Percentiles rank a stretch among this genome's conserved stretches.
Conservation (phyloP, 2,329 filamentous ascomycete genomes). For the Apiospora marii region DNA sequence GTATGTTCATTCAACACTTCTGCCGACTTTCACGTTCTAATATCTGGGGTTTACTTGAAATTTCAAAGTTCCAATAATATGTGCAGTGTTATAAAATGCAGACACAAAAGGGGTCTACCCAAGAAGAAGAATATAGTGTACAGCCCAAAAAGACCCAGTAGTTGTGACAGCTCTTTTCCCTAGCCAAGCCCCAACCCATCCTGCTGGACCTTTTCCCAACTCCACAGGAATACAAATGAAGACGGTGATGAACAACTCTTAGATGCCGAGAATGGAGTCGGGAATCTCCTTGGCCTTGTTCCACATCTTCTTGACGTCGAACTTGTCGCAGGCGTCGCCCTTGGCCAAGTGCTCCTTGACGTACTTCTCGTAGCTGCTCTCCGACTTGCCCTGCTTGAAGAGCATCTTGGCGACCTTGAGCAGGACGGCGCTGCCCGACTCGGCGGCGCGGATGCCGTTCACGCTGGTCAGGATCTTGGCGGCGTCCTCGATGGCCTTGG, state of each 20-base stretch:
- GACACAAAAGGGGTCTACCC: background rate
- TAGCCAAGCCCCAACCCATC: background rate
- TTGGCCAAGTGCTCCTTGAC: slow-evolving; percentile 1
- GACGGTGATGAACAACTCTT: background rate
- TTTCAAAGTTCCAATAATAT: background rate
- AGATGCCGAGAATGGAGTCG: slow-evolving; percentile 12
- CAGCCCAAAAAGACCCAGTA: background rate
- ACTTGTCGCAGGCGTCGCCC: slow-evolving; percentile 10
- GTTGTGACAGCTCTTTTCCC: background rate
- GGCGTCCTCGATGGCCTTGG: background rate
- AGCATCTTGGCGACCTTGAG: slow-evolving; percentile 15
- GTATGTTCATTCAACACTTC: background rate
- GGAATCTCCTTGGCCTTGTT: slow-evolving; percentile 11
- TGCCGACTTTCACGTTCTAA: background rate
- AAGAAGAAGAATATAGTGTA: background rate
- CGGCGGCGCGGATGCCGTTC: slow-evolving; percentile 4
- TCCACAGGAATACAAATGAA: background rate
- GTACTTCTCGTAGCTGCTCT: slow-evolving; percentile 15
- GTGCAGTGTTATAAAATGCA: background rate
- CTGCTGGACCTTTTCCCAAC: background rate
- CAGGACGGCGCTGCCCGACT: background rate
- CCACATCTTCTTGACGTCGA: slow-evolving; percentile 11
- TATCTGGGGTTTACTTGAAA: background rate
- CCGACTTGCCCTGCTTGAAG: slow-evolving; percentile 16
- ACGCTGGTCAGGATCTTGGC: slow-evolving; percentile 14